Evolutionary conservation across 495 filamentous ascomycete genomes (phyloP), one percentile per base, ranked within the genome.

Genomic region (Lophiotrema nucula): DNA sequence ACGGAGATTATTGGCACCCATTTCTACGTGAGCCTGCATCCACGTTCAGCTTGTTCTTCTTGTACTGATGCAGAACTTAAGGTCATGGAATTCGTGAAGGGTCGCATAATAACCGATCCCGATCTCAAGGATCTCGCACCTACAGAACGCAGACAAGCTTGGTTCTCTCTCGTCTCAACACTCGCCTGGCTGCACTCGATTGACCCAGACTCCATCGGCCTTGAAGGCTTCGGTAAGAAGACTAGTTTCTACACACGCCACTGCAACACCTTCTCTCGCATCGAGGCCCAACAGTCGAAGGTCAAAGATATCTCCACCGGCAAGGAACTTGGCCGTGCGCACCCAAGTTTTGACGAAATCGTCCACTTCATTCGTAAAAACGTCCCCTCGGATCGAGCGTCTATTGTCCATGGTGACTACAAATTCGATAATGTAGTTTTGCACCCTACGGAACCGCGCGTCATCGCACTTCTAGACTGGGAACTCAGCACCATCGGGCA

Each of bases 51-150:
- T n/a, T n/a, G n/a, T n/a, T n/a, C n/a, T 10, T 47, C 4, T 47
- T 13, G 5, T 27, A 8, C 44, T 24, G 11, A 50, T 27, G 39
- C 21, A 54, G 11, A 16, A 24, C 31, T 47, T 4, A 11, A 64
- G 60, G 60, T 64, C 22, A 65, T 65, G 61, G 61, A 65, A 39
- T 65, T 65, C 45, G 50, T 65, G 2, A 56, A 60, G 44, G 61
- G 61, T 8, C 39, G 61, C 13, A 65, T 65, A 41, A 59, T 65
- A 42, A 65, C 61, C 5, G 61, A 65, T 27, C 48, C 56, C 0
- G 45, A 65, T 41, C 55, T 65, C 6, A 37, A 28, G 11, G 25
- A 22, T 6, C 54, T 60, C 23, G 21, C 41, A 23, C 44, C 61
- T 3, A 53, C 56, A 3, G 56, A 65, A 24, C 48, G 61, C 25